Conservation (phyloP, 257 asterid species). For the Nicotiana tabacum region DNA sequence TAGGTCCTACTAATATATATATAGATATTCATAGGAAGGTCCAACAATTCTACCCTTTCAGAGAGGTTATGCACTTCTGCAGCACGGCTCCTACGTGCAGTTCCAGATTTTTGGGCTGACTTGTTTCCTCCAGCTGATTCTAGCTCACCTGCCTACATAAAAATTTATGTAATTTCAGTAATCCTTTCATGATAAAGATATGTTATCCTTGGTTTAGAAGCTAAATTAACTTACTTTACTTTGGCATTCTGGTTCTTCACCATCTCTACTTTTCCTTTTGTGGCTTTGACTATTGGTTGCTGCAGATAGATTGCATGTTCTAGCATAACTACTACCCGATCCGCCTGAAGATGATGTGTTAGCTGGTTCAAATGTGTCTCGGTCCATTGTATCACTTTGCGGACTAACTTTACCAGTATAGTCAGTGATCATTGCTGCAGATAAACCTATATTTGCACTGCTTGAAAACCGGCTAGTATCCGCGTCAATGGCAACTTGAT, state of each 20-base stretch:
- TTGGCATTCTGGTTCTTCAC: slow-evolving; percentile 60
- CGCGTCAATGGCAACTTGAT: slow-evolving; percentile 43
- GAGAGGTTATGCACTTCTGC: slow-evolving; percentile 90
- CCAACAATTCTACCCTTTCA: slow-evolving; percentile 55
- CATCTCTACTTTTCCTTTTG: slow-evolving; percentile 59
- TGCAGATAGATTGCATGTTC: slow-evolving; percentile 37
- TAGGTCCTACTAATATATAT: not conserved
- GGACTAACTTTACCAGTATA: slow-evolving; percentile 27
- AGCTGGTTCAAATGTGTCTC: slow-evolving; percentile 35
- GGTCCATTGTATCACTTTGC: slow-evolving; percentile 32
- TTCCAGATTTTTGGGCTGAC: slow-evolving; percentile 43
- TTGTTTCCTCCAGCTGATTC: slow-evolving; percentile 58
- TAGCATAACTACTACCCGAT: slow-evolving; percentile 56
- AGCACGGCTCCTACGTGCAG: slow-evolving; percentile 61
- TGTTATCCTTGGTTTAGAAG: not conserved
- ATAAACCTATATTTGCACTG: slow-evolving; percentile 19
- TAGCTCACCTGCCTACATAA: slow-evolving; percentile 53
- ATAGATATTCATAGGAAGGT: not conserved
- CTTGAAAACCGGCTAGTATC: slow-evolving; percentile 43
- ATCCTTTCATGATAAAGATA: not conserved
- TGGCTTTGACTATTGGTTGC: slow-evolving; percentile 28
- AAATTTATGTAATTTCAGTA: not conserved
- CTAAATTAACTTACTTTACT: slow-evolving; percentile 49
- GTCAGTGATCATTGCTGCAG: slow-evolving; percentile 25
- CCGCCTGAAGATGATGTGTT: slow-evolving; percentile 62